Conservation (phyloP, 2,329 filamentous ascomycete species). For the Neofusicoccum laricinum region DNA sequence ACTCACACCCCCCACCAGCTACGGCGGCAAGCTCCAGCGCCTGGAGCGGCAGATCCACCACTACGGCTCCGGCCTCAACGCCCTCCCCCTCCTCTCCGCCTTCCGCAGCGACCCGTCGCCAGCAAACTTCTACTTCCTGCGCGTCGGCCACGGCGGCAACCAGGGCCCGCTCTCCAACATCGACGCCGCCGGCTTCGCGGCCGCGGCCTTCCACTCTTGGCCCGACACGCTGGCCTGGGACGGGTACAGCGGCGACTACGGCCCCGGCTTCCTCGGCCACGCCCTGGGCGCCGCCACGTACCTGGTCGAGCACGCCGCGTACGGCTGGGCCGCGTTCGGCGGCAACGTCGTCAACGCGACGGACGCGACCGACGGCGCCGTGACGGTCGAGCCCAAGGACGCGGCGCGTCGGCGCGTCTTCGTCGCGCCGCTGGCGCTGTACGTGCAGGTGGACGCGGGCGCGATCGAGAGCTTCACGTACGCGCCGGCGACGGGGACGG, state of each 20-base stretch:
- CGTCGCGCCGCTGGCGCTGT: constrained; percentile 34
- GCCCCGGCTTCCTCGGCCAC: constrained; percentile 53
- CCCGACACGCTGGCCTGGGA: constrained; percentile 58
- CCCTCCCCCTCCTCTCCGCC: constrained; percentile 52
- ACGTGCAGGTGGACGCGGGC: background rate
- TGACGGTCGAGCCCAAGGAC: constrained; percentile 44
- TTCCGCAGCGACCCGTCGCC: constrained; percentile 45
- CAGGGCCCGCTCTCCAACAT: constrained; percentile 56
- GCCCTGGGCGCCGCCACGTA: constrained; percentile 52
- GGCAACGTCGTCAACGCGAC: constrained; percentile 35
- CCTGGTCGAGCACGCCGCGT: constrained; percentile 43
- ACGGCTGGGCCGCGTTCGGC: constrained; percentile 52
- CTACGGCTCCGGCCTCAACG: constrained; percentile 59
- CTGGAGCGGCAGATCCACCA: constrained; percentile 57
- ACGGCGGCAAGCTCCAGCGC: constrained; percentile 40
- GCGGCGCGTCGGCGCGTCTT: constrained; percentile 50
- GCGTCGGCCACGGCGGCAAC: constrained; percentile 55
- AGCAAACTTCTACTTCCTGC: constrained; percentile 49
- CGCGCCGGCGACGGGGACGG: constrained; percentile 18
- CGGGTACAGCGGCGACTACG: constrained; percentile 57
- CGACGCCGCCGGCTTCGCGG: constrained; percentile 52
- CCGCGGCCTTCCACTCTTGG: constrained; percentile 57
- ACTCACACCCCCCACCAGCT: constrained; percentile 22
- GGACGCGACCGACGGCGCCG: constrained; percentile 17
- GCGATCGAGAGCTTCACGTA: constrained; percentile 3